phyloP scores from a whole-genome alignment of 495 filamentous ascomycete species.

The Pyrenula aspistea region DNA sequence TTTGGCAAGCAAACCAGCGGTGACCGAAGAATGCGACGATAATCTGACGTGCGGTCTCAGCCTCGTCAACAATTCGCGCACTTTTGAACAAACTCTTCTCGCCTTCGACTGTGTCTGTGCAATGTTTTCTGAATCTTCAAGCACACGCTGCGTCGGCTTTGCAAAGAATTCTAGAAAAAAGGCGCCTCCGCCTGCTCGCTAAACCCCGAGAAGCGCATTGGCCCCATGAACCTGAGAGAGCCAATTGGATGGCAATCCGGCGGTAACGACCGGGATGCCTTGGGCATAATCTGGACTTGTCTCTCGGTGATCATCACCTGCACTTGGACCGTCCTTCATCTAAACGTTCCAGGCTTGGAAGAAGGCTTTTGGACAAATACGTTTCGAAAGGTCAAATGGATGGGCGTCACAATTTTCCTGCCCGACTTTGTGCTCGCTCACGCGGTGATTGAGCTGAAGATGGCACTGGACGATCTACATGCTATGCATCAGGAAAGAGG shows the following conservation, averaged over 20 bases:
- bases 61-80: too few species aligned
- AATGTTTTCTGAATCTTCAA: too few species aligned
- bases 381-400: slow-evolving; percentile 10
- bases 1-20: too few species aligned
- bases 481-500: slow-evolving; percentile 4
- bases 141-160: too few species aligned
- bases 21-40: too few species aligned
- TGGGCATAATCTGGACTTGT: slow-evolving; percentile 21
- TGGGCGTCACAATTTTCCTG: slow-evolving; percentile 13
- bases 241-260: neutral
- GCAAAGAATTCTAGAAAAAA: too few species aligned
- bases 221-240: neutral
- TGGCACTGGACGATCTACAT: slow-evolving; percentile 15
- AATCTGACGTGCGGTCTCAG: too few species aligned
- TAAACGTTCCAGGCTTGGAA: slow-evolving; percentile 13
- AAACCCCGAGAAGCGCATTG: neutral
- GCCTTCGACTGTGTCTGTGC: too few species aligned
- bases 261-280: slow-evolving; percentile 14
- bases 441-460: slow-evolving; percentile 7
- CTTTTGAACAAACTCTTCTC: too few species aligned
- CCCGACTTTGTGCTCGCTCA: slow-evolving; percentile 12
- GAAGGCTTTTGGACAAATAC: neutral
- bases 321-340: slow-evolving; percentile 13
- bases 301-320: slow-evolving; percentile 19
- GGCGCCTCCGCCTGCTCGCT: neutral